Evolutionary conservation across 75 land plant genomes (phyloP), one percentile per base, ranked within the genome.

Genomic region (Cunninghamia lanceolata): DNA sequence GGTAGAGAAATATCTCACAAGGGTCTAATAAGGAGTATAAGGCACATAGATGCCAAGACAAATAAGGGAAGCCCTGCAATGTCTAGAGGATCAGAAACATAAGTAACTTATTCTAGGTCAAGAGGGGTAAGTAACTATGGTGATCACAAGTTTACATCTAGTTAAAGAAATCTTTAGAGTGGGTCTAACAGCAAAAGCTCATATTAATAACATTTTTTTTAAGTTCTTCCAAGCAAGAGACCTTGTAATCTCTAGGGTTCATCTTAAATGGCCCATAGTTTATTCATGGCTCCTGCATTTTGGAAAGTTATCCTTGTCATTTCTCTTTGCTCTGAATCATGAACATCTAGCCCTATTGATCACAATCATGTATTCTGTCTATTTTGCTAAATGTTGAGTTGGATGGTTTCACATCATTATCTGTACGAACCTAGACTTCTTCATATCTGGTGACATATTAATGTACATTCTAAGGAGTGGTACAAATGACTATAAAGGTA

Each of bases 261-360:
- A 82, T 83, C 63, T 30, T 59, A 77, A 59, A 39, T 89, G 85
- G 78, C 95, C 92, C 38, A 63, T 92, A 74, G 68, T 89, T 32
- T 85, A 88, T 85, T 88, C 39, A 40, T 92, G 91, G 91, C 36
- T 89, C 30, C 7, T 83, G 73, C 85, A 89, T 84, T 28, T 86
- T 40, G 91, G 91, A 34, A 92, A 87, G 35, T 63, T 92, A 45
- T 43, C 89, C 21, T 83, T 92, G 43, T 86, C 92, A 38, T 3
- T 94, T 19, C 84, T 87, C n/a, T n/a, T n/a, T n/a, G n/a, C n/a
- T n/a, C n/a, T n/a, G n/a, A n/a, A n/a, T n/a, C n/a, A n/a, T n/a
- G n/a, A n/a, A n/a, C n/a, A n/a, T n/a, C n/a, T n/a, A n/a, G n/a
- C n/a, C n/a, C n/a, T n/a, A n/a, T n/a, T n/a, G n/a, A n/a, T n/a